Percentiles rank a stretch among this genome's conserved stretches.
phyloP scores from a whole-genome alignment of 768 basidiomycete genomes.

The Tulasnella sp. region DNA sequence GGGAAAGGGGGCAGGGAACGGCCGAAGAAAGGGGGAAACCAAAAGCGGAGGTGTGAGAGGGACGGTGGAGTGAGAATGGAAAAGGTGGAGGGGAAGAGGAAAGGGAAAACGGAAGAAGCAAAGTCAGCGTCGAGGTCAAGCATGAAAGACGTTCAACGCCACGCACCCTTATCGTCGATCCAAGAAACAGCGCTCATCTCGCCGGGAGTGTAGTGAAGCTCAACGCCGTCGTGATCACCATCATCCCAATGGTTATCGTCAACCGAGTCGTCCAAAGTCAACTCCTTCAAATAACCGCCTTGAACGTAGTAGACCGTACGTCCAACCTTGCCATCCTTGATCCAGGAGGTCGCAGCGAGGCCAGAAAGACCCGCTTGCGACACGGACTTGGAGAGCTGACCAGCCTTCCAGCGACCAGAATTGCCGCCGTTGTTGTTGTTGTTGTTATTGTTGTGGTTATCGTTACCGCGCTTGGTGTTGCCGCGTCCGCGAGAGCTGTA shows the following conservation, averaged over 20 bases:
- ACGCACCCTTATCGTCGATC: constrained; percentile 4
- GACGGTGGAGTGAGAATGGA: background rate
- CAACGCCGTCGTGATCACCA: background rate
- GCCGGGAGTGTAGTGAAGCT: background rate
- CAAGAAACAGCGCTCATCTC: constrained; percentile 3
- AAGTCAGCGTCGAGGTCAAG: background rate
- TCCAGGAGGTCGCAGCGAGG: constrained; percentile 1
- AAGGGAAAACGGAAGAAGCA: background rate
- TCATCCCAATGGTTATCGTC: background rate
- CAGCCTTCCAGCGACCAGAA: background rate
- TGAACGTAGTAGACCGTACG: background rate
- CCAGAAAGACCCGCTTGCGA: background rate
- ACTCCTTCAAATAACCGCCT: background rate
- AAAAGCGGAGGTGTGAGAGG: background rate
- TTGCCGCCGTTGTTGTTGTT: background rate
- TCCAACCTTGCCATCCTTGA: background rate
- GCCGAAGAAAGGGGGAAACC: background rate
- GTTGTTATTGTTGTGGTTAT: background rate
- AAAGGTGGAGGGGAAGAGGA: no score
- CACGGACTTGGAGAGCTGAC: background rate
- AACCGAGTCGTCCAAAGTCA: background rate
- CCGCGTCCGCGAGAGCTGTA: background rate
- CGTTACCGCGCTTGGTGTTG: background rate
- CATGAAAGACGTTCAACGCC: background rate
- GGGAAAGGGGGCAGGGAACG: background rate